Percentiles rank a stretch among this genome's conserved stretches.
These are phyloP conservation scores for Aulographum hederae DNA, from an alignment of 2,329 filamentous ascomycete genomes.

Conservation along the genomic window DNA sequence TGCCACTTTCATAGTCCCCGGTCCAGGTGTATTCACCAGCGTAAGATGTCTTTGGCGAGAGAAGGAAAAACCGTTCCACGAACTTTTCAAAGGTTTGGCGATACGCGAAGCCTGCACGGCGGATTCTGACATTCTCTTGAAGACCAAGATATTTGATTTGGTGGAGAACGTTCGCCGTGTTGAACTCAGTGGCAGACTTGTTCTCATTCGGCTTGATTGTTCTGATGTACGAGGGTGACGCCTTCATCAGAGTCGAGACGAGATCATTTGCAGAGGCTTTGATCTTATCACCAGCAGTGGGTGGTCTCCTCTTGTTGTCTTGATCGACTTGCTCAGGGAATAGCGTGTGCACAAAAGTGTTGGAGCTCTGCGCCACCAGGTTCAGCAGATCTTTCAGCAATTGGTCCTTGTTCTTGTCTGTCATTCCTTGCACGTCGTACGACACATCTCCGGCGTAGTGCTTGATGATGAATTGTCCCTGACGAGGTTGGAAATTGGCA, in stretches of 20 bases:
- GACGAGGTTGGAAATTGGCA: slow-evolving; percentile 74
- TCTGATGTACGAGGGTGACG: slow-evolving; percentile 90
- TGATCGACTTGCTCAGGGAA: slow-evolving; percentile 91
- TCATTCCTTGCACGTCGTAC: slow-evolving; percentile 91
- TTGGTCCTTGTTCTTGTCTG: slow-evolving; percentile 98
- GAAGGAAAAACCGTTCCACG: slow-evolving; percentile 86
- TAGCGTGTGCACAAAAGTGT: slow-evolving; percentile 68
- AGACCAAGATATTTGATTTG: slow-evolving; percentile 98
- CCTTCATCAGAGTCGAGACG: slow-evolving; percentile 91
- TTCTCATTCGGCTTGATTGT: slow-evolving; percentile 99
- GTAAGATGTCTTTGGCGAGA: slow-evolving; percentile 88
- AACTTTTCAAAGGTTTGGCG: slow-evolving; percentile 97
- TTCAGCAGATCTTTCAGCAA: slow-evolving; percentile 85
- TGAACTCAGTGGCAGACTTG: slow-evolving; percentile 89
- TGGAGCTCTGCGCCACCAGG: slow-evolving; percentile 66
- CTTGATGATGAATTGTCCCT: slow-evolving; percentile 96
- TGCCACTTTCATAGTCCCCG: slow-evolving; percentile 70
- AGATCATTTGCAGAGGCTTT: slow-evolving; percentile 86
- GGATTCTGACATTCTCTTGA: slow-evolving; percentile 97
- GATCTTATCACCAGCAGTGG: slow-evolving; percentile 92
- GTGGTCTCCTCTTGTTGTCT: slow-evolving; percentile 85
- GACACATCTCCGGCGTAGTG: slow-evolving; percentile 95
- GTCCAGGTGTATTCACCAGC: slow-evolving; percentile 96
- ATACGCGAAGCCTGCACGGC: slow-evolving; percentile 89
- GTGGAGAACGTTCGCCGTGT: slow-evolving; percentile 79